Conservation (phyloP, 1,139 yeast species). For the Diutina catenulata region DNA sequence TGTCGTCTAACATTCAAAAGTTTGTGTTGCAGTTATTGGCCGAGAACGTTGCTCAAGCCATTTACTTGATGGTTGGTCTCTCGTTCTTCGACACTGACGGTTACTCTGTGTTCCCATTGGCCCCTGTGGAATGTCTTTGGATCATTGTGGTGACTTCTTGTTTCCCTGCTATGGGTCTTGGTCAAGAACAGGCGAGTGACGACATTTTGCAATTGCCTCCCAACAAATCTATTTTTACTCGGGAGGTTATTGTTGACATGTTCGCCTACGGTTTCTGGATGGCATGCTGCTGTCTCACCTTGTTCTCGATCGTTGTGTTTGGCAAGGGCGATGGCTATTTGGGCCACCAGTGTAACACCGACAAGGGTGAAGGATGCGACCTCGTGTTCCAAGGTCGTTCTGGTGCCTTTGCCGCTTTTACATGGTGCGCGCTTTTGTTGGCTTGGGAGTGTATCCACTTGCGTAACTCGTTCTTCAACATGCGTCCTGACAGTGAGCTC, state of each 20-base stretch:
- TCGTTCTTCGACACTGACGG: conserved; percentile 52
- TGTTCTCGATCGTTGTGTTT: conserved; percentile 56
- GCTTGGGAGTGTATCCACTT: conserved; percentile 4
- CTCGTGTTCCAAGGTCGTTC: neutral
- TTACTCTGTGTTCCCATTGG: conserved; percentile 61
- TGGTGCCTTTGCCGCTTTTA: conserved; percentile 1
- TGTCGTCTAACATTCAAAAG: conserved; percentile 72
- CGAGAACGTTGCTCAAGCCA: conserved; percentile 69
- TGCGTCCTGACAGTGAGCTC: neutral
- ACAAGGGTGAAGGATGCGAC: neutral
- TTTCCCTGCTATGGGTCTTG: conserved; percentile 84
- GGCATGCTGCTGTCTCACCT: conserved; percentile 61
- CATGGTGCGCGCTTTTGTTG: conserved; percentile 1
- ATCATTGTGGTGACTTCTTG: conserved; percentile 69
- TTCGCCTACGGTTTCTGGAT: conserved; percentile 61
- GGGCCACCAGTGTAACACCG: conserved; percentile 51
- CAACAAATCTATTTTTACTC: conserved; percentile 50
- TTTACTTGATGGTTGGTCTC: conserved; percentile 59
- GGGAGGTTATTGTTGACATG: conserved; percentile 67
- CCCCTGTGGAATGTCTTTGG: conserved; percentile 77
- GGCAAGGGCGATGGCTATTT: conserved; percentile 58
- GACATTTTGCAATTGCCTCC: conserved; percentile 63
- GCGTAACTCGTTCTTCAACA: conserved; percentile 1
- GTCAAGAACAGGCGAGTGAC: conserved; percentile 55
- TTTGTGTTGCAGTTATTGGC: conserved; percentile 73